These are phyloP conservation scores for Quercus alba DNA, from an alignment of 306 rosid species.

Conservation along the genomic window DNA sequence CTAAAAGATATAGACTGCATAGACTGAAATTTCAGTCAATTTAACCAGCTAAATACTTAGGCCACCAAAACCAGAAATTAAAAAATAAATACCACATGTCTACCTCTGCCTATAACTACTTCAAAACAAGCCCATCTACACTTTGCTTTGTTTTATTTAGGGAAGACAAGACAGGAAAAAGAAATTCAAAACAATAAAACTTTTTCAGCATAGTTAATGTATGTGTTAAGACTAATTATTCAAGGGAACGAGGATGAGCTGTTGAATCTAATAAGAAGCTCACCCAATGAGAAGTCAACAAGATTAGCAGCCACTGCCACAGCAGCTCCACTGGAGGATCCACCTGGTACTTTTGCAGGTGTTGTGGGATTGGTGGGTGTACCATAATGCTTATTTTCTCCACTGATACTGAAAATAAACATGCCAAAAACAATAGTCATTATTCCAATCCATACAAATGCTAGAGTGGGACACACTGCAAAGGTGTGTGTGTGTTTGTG, in stretches of 20 bases:
- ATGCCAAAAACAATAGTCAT: not conserved
- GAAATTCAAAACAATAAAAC: not conserved
- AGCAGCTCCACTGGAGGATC: slow-evolving; percentile 91
- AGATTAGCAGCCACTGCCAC: slow-evolving; percentile 90
- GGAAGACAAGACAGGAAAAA: not conserved
- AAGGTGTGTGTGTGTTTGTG: not conserved
- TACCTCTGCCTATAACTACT: not conserved
- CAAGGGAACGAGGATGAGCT: not conserved
- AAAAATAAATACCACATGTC: not conserved
- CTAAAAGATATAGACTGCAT: not conserved
- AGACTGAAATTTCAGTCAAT: not conserved
- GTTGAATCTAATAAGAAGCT: slow-evolving; percentile 27
- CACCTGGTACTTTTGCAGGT: slow-evolving; percentile 75
- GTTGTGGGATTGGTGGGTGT: slow-evolving; percentile 85
- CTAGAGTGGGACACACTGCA: not conserved
- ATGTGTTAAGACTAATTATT: not conserved
- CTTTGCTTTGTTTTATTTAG: not conserved
- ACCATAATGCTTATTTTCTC: slow-evolving; percentile 75
- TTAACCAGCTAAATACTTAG: not conserved
- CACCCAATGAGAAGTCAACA: slow-evolving; percentile 86
- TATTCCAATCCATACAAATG: not conserved
- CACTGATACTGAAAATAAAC: slow-evolving; percentile 59
- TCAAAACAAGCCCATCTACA: not conserved
- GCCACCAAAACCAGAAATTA: not conserved
- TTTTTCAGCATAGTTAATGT: not conserved